Evolutionary conservation across 1,284 basidiomycete genomes (phyloP).

Genomic region (Ustilago crameri): DNA sequence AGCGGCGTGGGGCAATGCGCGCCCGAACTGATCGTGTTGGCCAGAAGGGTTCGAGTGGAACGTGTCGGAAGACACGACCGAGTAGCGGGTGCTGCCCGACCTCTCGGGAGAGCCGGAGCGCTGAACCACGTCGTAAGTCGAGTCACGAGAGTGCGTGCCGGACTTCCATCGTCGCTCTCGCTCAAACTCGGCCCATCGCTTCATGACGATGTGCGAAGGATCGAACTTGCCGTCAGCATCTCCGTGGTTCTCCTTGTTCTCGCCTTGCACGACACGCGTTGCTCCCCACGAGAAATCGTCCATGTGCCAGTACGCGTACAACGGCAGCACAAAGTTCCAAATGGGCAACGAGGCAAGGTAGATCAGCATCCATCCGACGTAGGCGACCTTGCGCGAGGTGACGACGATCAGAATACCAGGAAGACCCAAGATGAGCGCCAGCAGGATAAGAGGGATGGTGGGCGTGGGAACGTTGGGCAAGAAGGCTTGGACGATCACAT

Average conservation of each 20-base stretch:
- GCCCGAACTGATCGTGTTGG: conserved; percentile 47
- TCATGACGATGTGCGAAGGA: conserved; percentile 96
- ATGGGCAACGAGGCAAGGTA: conserved; percentile 70
- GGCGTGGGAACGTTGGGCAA: conserved; percentile 52
- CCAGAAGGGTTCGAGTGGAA: conserved; percentile 57
- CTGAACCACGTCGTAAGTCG: conserved; percentile 73
- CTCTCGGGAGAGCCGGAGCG: conserved; percentile 59
- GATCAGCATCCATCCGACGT: conserved; percentile 70
- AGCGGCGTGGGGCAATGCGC: conserved; percentile 31
- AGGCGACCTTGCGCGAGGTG: conserved; percentile 69
- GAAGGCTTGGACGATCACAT: conserved; percentile 66
- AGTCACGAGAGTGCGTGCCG: conserved; percentile 84
- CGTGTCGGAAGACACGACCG: conserved; percentile 57
- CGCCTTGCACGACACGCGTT: conserved; percentile 68
- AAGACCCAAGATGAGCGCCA: conserved; percentile 70
- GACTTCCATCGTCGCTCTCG: conserved; percentile 91
- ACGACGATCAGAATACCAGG: conserved; percentile 70
- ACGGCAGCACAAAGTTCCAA: conserved; percentile 70
- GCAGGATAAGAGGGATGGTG: conserved; percentile 62
- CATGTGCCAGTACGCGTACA: conserved; percentile 69
- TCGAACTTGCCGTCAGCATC: conserved; percentile 85
- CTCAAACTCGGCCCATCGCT: conserved; percentile 98
- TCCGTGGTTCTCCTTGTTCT: conserved; percentile 63
- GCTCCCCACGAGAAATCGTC: conserved; percentile 70
- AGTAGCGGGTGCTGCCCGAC: conserved; percentile 58